Conservation (phyloP, 2,329 filamentous ascomycete species). For the Colletotrichum zoysiae region DNA sequence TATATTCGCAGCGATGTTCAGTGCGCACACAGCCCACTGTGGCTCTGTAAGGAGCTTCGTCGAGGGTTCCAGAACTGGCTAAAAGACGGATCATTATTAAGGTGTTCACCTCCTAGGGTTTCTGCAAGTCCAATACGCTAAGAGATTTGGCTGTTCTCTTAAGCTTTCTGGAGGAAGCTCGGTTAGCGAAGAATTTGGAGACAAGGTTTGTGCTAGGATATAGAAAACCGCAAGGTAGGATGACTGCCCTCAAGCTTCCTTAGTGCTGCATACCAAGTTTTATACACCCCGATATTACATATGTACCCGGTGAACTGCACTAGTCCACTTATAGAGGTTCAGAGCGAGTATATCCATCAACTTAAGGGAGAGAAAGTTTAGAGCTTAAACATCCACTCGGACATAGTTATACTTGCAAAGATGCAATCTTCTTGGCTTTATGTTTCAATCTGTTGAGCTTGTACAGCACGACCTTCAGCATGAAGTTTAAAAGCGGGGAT, state of each 20-base stretch:
- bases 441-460: not conserved
- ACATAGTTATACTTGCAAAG: not conserved
- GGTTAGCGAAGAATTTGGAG: constrained; percentile 46
- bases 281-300: too few species aligned
- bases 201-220: constrained; percentile 48
- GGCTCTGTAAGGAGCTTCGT: too few species aligned
- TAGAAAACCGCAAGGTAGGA: constrained; percentile 6
- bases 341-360: too few species aligned
- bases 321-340: too few species aligned
- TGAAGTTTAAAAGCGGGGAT: not conserved
- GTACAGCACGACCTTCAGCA: not conserved
- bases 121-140: constrained; percentile 43
- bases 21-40: too few species aligned
- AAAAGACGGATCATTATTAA: too few species aligned
- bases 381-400: not conserved
- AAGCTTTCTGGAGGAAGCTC: constrained; percentile 46
- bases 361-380: not conserved
- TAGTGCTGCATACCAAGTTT: too few species aligned
- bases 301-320: too few species aligned
- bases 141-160: constrained; percentile 44
- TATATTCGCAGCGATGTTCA: too few species aligned
- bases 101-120: too few species aligned
- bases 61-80: too few species aligned
- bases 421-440: not conserved
- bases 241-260: not conserved